Evolutionary conservation across 2,329 filamentous ascomycete genomes (phyloP), one percentile per base, ranked within the genome.

Genomic region (Reticulascus tulasneorum): DNA sequence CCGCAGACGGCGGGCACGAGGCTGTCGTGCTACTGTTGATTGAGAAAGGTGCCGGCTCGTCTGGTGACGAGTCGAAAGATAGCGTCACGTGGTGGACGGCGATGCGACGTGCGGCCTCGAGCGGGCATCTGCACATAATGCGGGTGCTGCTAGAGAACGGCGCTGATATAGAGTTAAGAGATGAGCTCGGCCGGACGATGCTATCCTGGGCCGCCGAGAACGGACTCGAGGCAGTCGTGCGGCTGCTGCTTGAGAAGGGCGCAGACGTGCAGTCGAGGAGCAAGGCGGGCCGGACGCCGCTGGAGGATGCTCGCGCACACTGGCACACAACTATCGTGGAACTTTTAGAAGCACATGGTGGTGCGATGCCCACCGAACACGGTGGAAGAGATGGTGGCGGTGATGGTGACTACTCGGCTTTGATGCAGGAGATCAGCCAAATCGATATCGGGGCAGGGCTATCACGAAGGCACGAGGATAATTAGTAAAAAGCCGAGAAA

Each of bases 391-490:
- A 56, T 6, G 60, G 62, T 22, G 63, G 57, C 34, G n/a, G n/a
- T n/a, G 61, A 56, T 12, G 58, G 61, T 18, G 71, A 71, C 38
- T 66, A 76, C 44, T 69, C 70, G 58, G 77, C 82, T 15, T 61
- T 90, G 34, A 74, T 84, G 59, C 70, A 86, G 45, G 85, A 90
- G 61, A 75, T 90, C 69, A 79, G 73, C 49, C 67, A 69, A 30
- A 83, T 84, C 43, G 78, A 84, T 49, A 73, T 84, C 46, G 79
- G 79, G n/a, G 65, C 66, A 17, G 79, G 77, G 4, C 64, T 77
- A 40, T 72, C 74, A 18, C 64, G 75, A 49, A 63, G 75, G 28
- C 69, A 73, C 34, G 63, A 64, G 21, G 64, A 63, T 17, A 66
- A 66, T 42, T 67, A 38, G 60, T 26, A 9, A 9, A 32, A 35